These are phyloP conservation scores for Epichloe brachyelytri DNA, from an alignment of 2,329 filamentous ascomycete species.

Conservation along the genomic window DNA sequence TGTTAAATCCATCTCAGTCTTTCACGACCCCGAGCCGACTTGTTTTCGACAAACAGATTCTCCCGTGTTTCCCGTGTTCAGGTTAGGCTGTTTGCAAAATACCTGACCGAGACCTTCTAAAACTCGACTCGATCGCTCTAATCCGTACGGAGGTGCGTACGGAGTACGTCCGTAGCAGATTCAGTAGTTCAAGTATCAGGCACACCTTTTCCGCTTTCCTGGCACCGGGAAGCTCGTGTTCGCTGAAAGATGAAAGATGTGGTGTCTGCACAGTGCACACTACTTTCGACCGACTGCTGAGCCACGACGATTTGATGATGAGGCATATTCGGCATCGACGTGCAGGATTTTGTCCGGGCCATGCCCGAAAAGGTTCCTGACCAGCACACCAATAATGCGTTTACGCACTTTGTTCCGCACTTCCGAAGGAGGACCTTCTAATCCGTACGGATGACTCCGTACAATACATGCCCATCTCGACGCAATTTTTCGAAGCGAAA, in stretches of 20 bases:
- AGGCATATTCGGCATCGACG: not conserved
- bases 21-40: slow-evolving; percentile 12
- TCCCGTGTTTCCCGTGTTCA: no score
- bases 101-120: no score
- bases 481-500: no score
- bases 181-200: not conserved
- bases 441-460: no score
- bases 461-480: no score
- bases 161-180: not conserved
- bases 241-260: slow-evolving; percentile 9
- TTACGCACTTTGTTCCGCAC: not conserved
- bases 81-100: no score
- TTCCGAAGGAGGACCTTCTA: not conserved
- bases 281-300: slow-evolving; percentile 5
- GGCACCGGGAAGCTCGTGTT: slow-evolving; percentile 12
- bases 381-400: not conserved
- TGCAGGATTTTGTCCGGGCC: not conserved
- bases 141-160: no score
- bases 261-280: slow-evolving; percentile 17
- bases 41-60: not conserved
- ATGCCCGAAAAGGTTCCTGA: not conserved
- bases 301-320: slow-evolving; percentile 4
- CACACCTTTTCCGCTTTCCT: no score
- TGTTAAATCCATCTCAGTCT: not conserved
- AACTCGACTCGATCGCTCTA: no score